Base-by-base conservation (phyloP, 306 rosid genomes). In the Ormosia emarginata region DNA sequence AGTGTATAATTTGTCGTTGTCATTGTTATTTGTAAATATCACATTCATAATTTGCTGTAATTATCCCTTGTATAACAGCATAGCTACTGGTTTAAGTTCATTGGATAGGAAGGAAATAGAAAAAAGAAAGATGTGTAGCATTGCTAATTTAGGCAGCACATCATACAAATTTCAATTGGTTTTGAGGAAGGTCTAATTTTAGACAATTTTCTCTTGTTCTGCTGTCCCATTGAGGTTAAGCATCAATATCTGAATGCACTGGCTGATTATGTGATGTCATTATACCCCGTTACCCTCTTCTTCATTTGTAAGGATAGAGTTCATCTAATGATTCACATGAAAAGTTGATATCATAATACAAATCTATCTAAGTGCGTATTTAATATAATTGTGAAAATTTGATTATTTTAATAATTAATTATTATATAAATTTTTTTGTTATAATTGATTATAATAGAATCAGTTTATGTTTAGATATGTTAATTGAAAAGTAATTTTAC, bases 21-120 rank as follows among this genome's bases (percentile, higher is more conserved):
- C 34, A 58, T 78, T 81, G 33, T 81, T 76, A 52, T 86, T 62
- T 85, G 90, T 89, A 87, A 76, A 79, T 88, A 72, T 79, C 58
- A 63, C 87, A 81, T 83, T 83, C 87, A 83, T 81, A 77, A 66
- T 11, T 86, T 77, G 61, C 75, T 86, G 87, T 86, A 76, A 79
- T 87, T 86, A 74, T 79, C 75, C 77, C 80, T 76, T 76, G 83
- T 86, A 87, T 65, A 79, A 75, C 77, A 73, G 74, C 66, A 71
- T 83, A 72, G 88, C 81, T 81, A 76, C 73, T 82, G 10, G 65
- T 78, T 82, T 63, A 49, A 47, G 63, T 86, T 55, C 52, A 71
- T 71, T 53, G 74, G 77, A 75, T 65, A 66, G 70, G 84, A 59
- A 69, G 62, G 71, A 59, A 65, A 52, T 69, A 71, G 63, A 15